Evolutionary conservation across 495 filamentous ascomycete genomes (phyloP).

Genomic region (Tuber magnatum): DNA sequence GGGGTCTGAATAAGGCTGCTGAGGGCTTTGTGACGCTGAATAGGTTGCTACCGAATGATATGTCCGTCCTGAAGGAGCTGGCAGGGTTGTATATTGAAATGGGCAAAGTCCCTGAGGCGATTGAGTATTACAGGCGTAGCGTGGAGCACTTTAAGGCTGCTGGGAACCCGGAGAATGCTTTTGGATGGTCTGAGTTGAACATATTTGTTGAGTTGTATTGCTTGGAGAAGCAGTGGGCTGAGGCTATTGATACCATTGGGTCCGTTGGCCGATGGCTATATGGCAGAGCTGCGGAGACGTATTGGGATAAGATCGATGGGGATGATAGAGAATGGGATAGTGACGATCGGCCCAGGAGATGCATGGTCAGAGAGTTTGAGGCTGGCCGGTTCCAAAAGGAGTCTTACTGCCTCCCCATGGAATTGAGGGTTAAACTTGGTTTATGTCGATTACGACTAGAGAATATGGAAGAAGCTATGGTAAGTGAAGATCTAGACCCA

Average conservation of each 20-base stretch:
- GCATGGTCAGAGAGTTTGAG: slow-evolving; percentile 50
- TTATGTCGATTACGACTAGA: slow-evolving; percentile 66
- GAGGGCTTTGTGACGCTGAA: slow-evolving; percentile 39
- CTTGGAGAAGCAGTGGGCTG: slow-evolving; percentile 52
- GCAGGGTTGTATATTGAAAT: slow-evolving; percentile 38
- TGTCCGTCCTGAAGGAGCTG: slow-evolving; percentile 38
- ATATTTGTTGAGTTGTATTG: slow-evolving; percentile 75
- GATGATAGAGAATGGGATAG: slow-evolving; percentile 93
- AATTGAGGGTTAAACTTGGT: slow-evolving; percentile 79
- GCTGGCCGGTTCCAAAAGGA: slow-evolving; percentile 50
- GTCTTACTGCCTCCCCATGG: slow-evolving; percentile 73
- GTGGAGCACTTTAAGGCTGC: slow-evolving; percentile 40
- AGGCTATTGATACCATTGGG: slow-evolving; percentile 63
- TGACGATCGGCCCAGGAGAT: slow-evolving; percentile 59
- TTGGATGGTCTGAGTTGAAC: slow-evolving; percentile 77
- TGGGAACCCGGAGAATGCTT: slow-evolving; percentile 40
- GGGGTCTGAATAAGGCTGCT: slow-evolving; percentile 34
- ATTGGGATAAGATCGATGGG: slow-evolving; percentile 67
- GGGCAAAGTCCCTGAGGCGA: slow-evolving; percentile 32
- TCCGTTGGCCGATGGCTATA: slow-evolving; percentile 71
- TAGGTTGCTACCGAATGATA: slow-evolving; percentile 37
- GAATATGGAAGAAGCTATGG: slow-evolving; percentile 67
- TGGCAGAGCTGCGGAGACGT: slow-evolving; percentile 62
- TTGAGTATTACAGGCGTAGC: slow-evolving; percentile 36
- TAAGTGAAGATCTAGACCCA: slow-evolving; percentile 44